A percentile compares a stretch with the other conserved stretches of the same genome.
Conservation (phyloP, 129 eudicot species). For the Glebionis coronaria region DNA sequence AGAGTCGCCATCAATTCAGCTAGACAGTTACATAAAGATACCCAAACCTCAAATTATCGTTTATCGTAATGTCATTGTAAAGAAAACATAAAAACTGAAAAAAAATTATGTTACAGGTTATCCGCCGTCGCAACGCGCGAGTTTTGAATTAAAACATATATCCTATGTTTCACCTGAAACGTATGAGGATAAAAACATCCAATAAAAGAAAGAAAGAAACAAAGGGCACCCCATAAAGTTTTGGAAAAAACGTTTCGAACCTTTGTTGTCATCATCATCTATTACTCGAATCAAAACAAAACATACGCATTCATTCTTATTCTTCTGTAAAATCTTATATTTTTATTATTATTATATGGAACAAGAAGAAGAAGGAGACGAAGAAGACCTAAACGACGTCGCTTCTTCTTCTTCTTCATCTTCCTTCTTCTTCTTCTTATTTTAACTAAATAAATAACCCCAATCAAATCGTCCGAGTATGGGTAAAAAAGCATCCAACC, state of each 20-base stretch:
- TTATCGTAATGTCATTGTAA: no score
- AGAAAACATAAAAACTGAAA: no score
- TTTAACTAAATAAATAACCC: not conserved
- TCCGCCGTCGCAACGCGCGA: no score
- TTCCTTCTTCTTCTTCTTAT: constrained; percentile 13
- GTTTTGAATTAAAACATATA: no score
- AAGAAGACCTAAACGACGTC: constrained; percentile 29
- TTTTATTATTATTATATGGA: constrained; percentile 21
- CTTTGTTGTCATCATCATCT: not conserved
- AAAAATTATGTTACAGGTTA: no score
- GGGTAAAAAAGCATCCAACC: constrained; percentile 48
- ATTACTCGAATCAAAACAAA: not conserved
- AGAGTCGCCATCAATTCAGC: no score
- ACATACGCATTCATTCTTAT: not conserved
- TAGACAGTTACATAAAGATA: no score
- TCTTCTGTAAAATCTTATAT: no score
- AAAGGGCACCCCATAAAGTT: not conserved
- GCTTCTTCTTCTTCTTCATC: constrained; percentile 29
- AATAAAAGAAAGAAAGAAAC: no score
- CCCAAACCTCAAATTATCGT: no score
- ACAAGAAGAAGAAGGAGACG: constrained; percentile 25
- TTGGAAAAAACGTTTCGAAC: constrained; percentile 12
- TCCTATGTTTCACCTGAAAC: no score
- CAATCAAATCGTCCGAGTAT: constrained; percentile 19
- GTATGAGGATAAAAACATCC: no score